Evolutionary conservation across 1,284 basidiomycete species (phyloP), one percentile per base, ranked within the genome.

Genomic region (Farysia itapuensis): DNA sequence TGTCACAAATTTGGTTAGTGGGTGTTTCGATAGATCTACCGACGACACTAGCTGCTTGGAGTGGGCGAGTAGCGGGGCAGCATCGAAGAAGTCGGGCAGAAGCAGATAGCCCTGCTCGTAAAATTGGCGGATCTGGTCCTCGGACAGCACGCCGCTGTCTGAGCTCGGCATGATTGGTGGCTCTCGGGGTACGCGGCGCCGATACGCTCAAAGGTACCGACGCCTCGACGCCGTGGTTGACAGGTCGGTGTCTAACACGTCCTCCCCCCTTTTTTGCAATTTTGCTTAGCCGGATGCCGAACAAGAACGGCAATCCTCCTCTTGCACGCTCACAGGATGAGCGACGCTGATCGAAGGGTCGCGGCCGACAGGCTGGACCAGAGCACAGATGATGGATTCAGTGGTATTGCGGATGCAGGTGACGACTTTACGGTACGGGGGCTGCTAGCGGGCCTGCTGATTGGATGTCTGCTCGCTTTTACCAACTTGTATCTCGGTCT

Each of bases 1-100:
- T 0, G 91, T 93, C 19, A 85, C 87, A 79, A 98, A 97, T 64
- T 85, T 88, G 5, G 91, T 96, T 86, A 87, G 77, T 0, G 94
- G 93, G 77, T 97, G 94, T 23, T 83, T 82, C 15, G 84, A 82
- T 16, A 90, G 72, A 51, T 81, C 81, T 75, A 97, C 94, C 20
- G 85, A 82, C 13, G 84, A 81, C 15, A 96, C 80, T 11, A 97
- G 81, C 46, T 86, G 89, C 83, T 31, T 88, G 9, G 56, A 48
- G 36, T 57, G 85, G 8, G 72, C 74, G 4, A 94, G 80, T 33
- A 97, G 82, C 7, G 81, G 81, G 8, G 79, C 72, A 29, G 88
- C 84, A 5, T 82, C 81, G 49, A 92, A 81, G 78, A 96, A 96
- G 14, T 77, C 77, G 0, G 86, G 87, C 19, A 97, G 74, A 43